Base-by-base conservation (phyloP, 1,284 basidiomycete genomes). In the Cutaneotrichosporon mucoides region DNA sequence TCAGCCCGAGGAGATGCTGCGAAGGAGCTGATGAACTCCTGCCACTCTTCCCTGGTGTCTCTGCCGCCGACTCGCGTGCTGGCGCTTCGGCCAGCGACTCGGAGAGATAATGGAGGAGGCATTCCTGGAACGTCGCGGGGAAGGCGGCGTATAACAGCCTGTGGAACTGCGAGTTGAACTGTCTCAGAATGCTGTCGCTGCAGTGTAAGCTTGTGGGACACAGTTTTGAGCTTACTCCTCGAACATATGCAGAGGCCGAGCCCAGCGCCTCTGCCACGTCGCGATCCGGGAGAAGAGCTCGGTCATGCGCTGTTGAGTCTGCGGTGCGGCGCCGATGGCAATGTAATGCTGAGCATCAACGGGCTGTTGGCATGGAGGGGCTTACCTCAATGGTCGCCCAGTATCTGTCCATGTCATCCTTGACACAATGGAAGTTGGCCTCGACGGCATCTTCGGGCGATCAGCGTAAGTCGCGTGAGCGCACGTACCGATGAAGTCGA, bases 1-100 rank as follows among this genome's bases (percentile, higher is more conserved):
- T 89, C 0, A 96, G 82, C 2, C 82, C 79, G 55, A 88, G 86
- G 49, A 92, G 86, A 43, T 78, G 69, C 5, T 73, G 71, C 7
- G 69, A 71, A 2, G 72, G 75, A n/a, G n/a, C 1, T 40, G 9
- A 9, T 2, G 38, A 9, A 2, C 38, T 12, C 38, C 38, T 40
- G 38, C 38, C 38, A 12, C 38, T 8, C 38, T 40, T 24, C 24
- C 24, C 24, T 10, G 65, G 65, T 0, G 49, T 24, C 58, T 63
- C 33, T 65, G 62, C 16, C 51, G 47, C 60, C 60, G 49, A 62
- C 60, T 24, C 54, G 57, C 43, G 61, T 42, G 13, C 54, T 4
- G 47, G n/a, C 15, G 67, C 55, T 15, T 65, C 55, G 4, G 68
- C 56, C 11, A 76, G 66, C 13, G 73, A 71, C 2, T 65, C 44